Percentiles rank a stretch among this genome's conserved stretches.
These are phyloP conservation scores for Lactarius psammicola DNA, from an alignment of 768 basidiomycete genomes.

Conservation along the genomic window DNA sequence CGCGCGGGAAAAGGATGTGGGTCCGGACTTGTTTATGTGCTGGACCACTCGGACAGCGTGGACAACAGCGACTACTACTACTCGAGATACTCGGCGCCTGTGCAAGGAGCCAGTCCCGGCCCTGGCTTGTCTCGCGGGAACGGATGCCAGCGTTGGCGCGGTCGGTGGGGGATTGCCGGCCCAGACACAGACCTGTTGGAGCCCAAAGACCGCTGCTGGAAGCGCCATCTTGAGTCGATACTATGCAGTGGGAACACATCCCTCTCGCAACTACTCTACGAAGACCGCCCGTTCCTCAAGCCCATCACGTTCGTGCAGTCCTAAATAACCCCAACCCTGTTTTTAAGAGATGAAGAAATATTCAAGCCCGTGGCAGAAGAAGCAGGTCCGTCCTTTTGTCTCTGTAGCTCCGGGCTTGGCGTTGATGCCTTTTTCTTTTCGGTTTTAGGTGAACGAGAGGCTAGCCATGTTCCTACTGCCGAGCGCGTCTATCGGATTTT, in stretches of 20 bases:
- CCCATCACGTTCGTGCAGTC: slow-evolving; percentile 71
- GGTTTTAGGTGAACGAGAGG: slow-evolving; percentile 45
- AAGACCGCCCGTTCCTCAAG: no score
- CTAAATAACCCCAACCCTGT: slow-evolving; percentile 46
- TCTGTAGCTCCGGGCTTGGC: not conserved
- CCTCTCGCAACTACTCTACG: slow-evolving; percentile 53
- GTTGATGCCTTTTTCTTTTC: not conserved
- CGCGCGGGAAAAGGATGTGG: not conserved
- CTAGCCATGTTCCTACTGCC: slow-evolving; percentile 66
- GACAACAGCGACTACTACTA: not conserved
- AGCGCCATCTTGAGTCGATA: slow-evolving; percentile 32
- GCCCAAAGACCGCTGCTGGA: slow-evolving; percentile 32
- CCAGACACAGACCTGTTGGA: slow-evolving; percentile 24
- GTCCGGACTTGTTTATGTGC: not conserved
- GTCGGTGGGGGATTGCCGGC: slow-evolving; percentile 8
- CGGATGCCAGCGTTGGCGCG: slow-evolving; percentile 2
- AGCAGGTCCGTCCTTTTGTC: slow-evolving; percentile 41
- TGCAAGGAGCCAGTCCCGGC: not conserved
- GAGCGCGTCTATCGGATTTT: slow-evolving; percentile 66
- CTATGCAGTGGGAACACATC: slow-evolving; percentile 45
- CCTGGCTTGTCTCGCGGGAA: not conserved
- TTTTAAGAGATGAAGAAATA: slow-evolving; percentile 61
- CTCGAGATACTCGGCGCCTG: slow-evolving; percentile 4
- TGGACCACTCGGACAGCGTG: not conserved
- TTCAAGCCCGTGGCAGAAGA: slow-evolving; percentile 53